These are phyloP conservation scores for Dothideomycetidae sp. DNA, from an alignment of 2,329 filamentous ascomycete genomes.

Conservation along the genomic window DNA sequence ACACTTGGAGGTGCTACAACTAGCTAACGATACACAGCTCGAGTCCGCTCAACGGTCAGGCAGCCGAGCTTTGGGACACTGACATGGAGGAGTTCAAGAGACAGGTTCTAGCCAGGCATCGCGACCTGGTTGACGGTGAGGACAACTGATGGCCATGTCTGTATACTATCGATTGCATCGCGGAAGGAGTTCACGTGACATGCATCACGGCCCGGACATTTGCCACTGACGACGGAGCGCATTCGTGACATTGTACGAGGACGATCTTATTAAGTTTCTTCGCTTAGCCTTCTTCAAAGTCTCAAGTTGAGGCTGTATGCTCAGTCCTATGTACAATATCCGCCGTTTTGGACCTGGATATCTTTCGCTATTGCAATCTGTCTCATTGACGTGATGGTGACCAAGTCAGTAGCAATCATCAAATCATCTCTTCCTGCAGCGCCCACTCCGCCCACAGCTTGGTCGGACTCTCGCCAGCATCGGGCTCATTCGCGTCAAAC, in stretches of 20 bases:
- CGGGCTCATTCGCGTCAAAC: constrained; percentile 12
- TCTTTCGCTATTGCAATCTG: too few species aligned
- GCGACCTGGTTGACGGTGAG: constrained; percentile 38
- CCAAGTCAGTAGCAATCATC: too few species aligned
- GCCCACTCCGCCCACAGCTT: constrained; percentile 24
- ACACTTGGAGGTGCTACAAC: constrained; percentile 9
- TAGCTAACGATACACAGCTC: constrained; percentile 44
- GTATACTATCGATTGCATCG: constrained; percentile 12
- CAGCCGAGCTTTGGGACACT: constrained; percentile 89
- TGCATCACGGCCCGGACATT: neutral
- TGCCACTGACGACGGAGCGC: too few species aligned
- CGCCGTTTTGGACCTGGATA: too few species aligned
- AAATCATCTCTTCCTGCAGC: constrained; percentile 15
- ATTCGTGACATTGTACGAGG: too few species aligned
- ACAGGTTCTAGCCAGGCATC: constrained; percentile 49
- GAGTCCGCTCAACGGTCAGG: constrained; percentile 89
- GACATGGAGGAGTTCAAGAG: constrained; percentile 77
- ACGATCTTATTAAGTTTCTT: too few species aligned
- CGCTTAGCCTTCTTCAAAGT: neutral
- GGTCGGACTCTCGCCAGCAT: constrained; percentile 19
- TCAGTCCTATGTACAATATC: neutral
- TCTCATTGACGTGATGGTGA: too few species aligned
- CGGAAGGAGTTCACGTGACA: constrained; percentile 11
- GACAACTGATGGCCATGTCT: constrained; percentile 8
- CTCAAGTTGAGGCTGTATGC: neutral